Evolutionary conservation across 140 eudicot species (phyloP), one percentile per base, ranked within the genome.

Genomic region (Stevia rebaudiana): DNA sequence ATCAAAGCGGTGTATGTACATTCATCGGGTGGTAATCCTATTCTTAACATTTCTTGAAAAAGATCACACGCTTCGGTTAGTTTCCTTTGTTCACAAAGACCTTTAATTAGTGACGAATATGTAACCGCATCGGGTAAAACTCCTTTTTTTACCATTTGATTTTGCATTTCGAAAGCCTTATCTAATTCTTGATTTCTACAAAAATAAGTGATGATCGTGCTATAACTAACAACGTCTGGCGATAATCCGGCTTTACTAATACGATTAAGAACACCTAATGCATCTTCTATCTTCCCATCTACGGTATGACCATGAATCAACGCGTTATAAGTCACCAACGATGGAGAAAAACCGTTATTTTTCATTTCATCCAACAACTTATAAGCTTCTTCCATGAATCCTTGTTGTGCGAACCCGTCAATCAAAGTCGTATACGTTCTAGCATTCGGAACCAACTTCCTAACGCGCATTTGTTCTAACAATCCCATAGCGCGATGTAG

Each of bases 361-460:
- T 61, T 79, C 98, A 92, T 92, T 64, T 92, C 94, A 59, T 76
- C 71, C 61, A 92, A 72, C 23, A 88, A 44, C 40, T 70, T 65
- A 78, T 85, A 83, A 57, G 95, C 96, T 76, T 92, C 96, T 50
- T 81, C 75, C 85, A 85, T 55, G 37, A 76, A 78, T 6, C 98
- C 98, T 71, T 92, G 87, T 54, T 88, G 96, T 11, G 80, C 83
- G 60, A 83, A 92, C 5, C 98, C 98, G 77, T 85, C 87, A 77
- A 92, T 78, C 67, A 92, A 69, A 9, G 98, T 92, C 6, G 95
- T 92, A 73, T 88, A 92, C 0, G 98, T 92, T 69, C 86, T 85
- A 76, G 81, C 89, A 70, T 92, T 92, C 0, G 98, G 98, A 30
- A 63, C 62, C 28, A 92, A 51, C 17, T 95, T 94, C 75, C 96